These are phyloP conservation scores for Cunninghamia lanceolata DNA, from an alignment of 75 land plant genomes.

Conservation along the genomic window DNA sequence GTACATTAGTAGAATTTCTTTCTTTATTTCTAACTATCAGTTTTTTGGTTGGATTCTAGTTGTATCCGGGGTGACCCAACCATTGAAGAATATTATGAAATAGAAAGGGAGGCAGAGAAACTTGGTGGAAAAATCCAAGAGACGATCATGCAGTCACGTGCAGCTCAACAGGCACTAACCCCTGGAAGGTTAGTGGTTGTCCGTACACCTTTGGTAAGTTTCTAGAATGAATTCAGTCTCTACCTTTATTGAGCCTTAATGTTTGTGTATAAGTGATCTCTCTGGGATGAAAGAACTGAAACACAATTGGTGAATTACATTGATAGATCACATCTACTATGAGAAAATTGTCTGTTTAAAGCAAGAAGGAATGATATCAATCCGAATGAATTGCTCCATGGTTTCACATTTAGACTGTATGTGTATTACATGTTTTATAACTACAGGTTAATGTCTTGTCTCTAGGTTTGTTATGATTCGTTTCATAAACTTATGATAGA, in stretches of 20 bases:
- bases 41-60: constrained; percentile 40
- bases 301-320: background rate
- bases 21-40: background rate
- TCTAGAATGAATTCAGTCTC: background rate
- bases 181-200: constrained; percentile 91
- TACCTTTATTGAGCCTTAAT: background rate
- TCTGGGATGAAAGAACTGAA: background rate
- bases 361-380: background rate
- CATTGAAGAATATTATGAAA: constrained; percentile 88
- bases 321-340: background rate
- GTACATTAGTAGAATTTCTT: background rate
- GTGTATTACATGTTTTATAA: background rate
- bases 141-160: constrained; percentile 67
- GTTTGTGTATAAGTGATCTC: background rate
- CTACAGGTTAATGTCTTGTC: background rate
- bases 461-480: background rate
- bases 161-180: constrained; percentile 66
- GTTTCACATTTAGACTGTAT: background rate
- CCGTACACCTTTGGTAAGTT: constrained; percentile 64
- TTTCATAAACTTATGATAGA: background rate
- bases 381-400: background rate
- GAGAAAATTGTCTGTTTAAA: background rate
- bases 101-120: constrained; percentile 64
- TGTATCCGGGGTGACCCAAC: constrained; percentile 91
- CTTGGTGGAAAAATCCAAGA: constrained; percentile 49